A percentile compares a stretch with the other conserved stretches of the same genome.
Conservation (phyloP, 2,329 filamentous ascomycete species). For the Xylaria multiplex region DNA sequence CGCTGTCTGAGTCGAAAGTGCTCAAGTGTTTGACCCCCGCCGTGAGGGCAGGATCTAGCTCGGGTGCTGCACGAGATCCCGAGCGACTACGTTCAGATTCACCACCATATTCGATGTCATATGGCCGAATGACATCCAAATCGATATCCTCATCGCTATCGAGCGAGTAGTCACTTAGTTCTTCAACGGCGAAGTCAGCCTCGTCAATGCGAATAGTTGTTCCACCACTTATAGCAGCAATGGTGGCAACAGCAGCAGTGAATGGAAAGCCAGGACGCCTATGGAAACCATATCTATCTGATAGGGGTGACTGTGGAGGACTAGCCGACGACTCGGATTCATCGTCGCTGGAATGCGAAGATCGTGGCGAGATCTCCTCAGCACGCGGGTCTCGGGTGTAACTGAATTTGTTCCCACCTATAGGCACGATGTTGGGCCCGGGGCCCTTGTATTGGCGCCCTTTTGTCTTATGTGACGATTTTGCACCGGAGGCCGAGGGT, state of each 20-base stretch:
- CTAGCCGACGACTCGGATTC: conserved; percentile 45
- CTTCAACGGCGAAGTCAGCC: conserved; percentile 47
- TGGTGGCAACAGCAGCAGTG: conserved; percentile 33
- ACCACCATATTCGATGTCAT: conserved; percentile 45
- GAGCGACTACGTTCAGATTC: conserved; percentile 47
- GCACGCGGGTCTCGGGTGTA: conserved; percentile 44
- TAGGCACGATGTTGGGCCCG: conserved; percentile 50
- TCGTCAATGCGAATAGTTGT: conserved; percentile 38
- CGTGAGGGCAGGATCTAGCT: conserved; percentile 46
- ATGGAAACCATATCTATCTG: conserved; percentile 41
- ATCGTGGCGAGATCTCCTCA: conserved; percentile 49
- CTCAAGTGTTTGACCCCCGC: conserved; percentile 45
- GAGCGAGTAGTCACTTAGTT: conserved; percentile 46
- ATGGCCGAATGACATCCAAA: conserved; percentile 43
- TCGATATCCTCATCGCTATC: conserved; percentile 43
- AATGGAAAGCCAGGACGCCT: conserved; percentile 40
- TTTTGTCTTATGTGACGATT: conserved; percentile 37
- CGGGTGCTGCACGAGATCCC: conserved; percentile 42
- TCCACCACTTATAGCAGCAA: conserved; percentile 33
- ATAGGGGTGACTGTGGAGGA: conserved; percentile 44
- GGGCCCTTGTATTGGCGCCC: conserved; percentile 42
- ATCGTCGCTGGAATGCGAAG: conserved; percentile 47
- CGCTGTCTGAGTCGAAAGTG: conserved; percentile 45
- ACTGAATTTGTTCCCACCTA: conserved; percentile 48
- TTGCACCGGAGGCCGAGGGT: conserved; percentile 40